Base-by-base conservation (phyloP, 805 yeast species). In the Cyberlindnera amylophila region DNA sequence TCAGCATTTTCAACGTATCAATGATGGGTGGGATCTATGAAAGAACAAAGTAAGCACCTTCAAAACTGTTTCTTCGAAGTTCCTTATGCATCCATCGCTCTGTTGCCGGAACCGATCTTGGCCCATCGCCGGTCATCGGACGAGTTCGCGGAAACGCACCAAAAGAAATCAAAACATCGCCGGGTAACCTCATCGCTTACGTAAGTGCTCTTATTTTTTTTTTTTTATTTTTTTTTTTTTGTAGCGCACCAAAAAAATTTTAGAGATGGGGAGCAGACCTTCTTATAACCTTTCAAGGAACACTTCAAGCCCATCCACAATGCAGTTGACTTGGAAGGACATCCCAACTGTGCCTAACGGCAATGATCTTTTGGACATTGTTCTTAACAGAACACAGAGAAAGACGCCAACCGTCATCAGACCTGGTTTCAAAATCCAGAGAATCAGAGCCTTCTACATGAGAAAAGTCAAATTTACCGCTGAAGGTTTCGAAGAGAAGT, bases 301-400 rank as follows among this genome's bases (percentile, higher is more conserved):
- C 6, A 15, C 17, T 21, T 33, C 24, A 14, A 13, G 16, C 18
- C 18, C 31, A 26, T 11, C 13, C 31, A 32, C 32, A 16, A 38
- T 91, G 99, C 98, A 91, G 74, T 79, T 91, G 55, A 83, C 97
- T 36, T 91, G 98, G 98, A 91, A 93, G 70, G 98, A 93, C 67
- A 93, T 91, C 63, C 96, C 98, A 17, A 82, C 95, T 38, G 96
- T 91, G 52, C 95, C 98, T 36, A 82, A 82, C 52, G 72, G 95
- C 58, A 88, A 85, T 65, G 98, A 93, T 69, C 74, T 90, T 75
- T 74, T 93, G 79, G 99, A 93, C 69, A 87, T 93, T 51, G 96
- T 93, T 50, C 84, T 93, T 53, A 93, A 93, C 75, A 78, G 97
- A 63, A 93, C 99, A 1, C 99, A 93, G 72, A 82, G 99, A 71